phyloP scores from a whole-genome alignment of 495 filamentous ascomycete genomes.

The Hyaloscypha variabilis region DNA sequence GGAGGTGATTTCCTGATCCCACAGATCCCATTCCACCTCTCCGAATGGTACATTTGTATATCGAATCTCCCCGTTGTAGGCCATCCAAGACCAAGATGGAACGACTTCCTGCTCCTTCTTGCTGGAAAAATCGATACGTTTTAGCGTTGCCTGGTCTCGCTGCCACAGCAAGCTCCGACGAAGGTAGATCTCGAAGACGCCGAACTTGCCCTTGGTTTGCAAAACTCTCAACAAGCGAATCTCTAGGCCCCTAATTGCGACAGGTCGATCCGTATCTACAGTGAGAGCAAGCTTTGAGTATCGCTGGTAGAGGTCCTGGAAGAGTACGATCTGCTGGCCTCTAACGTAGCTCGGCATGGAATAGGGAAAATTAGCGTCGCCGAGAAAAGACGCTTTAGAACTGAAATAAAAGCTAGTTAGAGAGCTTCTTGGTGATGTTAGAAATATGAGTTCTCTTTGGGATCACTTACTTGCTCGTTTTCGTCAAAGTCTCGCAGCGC shows the following conservation, averaged over 20 bases:
- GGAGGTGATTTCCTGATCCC: slow-evolving; percentile 17
- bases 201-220: slow-evolving; percentile 13
- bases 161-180: slow-evolving; percentile 21
- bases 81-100: slow-evolving; percentile 26
- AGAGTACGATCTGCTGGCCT: slow-evolving; percentile 13
- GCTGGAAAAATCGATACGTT: slow-evolving; percentile 10
- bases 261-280: background rate
- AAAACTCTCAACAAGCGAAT: slow-evolving; percentile 5
- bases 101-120: background rate
- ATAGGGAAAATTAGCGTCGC: slow-evolving; percentile 42
- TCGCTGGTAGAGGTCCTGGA: slow-evolving; percentile 17
- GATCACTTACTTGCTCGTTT: slow-evolving; percentile 9
- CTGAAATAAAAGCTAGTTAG: slow-evolving; percentile 1
- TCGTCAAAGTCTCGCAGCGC: slow-evolving; percentile 31
- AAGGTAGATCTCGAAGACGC: slow-evolving; percentile 18
- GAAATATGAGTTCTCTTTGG: background rate
- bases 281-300: slow-evolving; percentile 18
- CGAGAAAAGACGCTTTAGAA: slow-evolving; percentile 32
- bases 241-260: slow-evolving; percentile 19
- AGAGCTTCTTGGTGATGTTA: background rate
- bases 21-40: slow-evolving; percentile 26
- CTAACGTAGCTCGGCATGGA: background rate
- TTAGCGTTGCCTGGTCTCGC: background rate
- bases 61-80: slow-evolving; percentile 13
- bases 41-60: slow-evolving; percentile 9